Evolutionary conservation across 345 rosid species (phyloP), one percentile per base, ranked within the genome.

Genomic region (Populus euphratica): DNA sequence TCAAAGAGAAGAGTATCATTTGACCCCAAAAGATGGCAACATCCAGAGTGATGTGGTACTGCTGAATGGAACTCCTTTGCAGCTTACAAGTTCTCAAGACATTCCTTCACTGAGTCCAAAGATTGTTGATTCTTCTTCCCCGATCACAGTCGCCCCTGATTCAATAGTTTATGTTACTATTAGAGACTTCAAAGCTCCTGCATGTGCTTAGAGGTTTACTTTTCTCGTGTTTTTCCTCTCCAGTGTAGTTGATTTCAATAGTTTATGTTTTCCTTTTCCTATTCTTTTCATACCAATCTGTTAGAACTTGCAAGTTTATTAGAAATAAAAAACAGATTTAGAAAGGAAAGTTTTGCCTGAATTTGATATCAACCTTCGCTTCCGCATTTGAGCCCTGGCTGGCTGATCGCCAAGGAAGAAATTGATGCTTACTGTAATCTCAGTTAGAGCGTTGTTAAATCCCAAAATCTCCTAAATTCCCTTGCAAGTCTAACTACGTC

Each of bases 1-100:
- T 2, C 69, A 61, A 29, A 85, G 93, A 71, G 91, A 87, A 36
- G 92, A 90, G 80, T 90, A 89, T 72, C 92, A 88, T 76, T 78
- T 90, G 90, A 90, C 89, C 0, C 89, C 93, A 0, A 38, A 84
- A 76, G 78, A 82, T 31, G 92, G 90, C 20, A 84, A 92, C 73
- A 84, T 92, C 64, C 89, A 78, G 41, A 92, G 92, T 44, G 90
- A 88, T 44, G 90, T 86, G 10, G 72, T 89, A 29, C 81, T 88
- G 16, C 75, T 90, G 20, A 92, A 92, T 25, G 93, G 87, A 68
- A 80, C 68, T 56, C 88, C 88, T n/a, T 76, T 88, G 77, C 69
- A 73, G 73, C 87, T 92, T 31, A 87, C 89, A 2, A 54, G 80
- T 0, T 52, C 77, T 5, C 49, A n/a, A 0, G 86, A 86, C 16